Percentiles rank a stretch among this genome's conserved stretches.
Evolutionary conservation across 2,329 filamentous ascomycete species (phyloP).

Genomic region (Paraphaeosphaeria sporulosa): DNA sequence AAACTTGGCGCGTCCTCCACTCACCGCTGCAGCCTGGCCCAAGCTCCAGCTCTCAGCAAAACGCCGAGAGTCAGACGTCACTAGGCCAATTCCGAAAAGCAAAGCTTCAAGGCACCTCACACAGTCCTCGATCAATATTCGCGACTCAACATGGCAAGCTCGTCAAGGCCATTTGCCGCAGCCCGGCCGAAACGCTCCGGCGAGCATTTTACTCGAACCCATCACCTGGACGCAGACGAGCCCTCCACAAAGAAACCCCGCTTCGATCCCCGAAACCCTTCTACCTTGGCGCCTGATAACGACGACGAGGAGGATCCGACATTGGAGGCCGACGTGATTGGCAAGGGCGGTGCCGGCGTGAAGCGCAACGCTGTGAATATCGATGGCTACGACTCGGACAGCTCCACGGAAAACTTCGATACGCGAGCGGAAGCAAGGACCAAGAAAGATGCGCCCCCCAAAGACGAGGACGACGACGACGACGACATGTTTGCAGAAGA

Average conservation of each 20-base stretch:
- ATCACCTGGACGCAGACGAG: slow-evolving; percentile 67
- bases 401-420: slow-evolving; percentile 89
- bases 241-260: slow-evolving; percentile 77
- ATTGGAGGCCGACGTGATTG: slow-evolving; percentile 92
- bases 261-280: slow-evolving; percentile 95
- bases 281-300: slow-evolving; percentile 84
- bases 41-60: slow-evolving; percentile 21
- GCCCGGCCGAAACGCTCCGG: slow-evolving; percentile 83
- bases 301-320: slow-evolving; percentile 77
- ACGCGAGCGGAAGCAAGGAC: slow-evolving; percentile 69
- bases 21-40: slow-evolving; percentile 23
- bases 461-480: slow-evolving; percentile 61
- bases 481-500: slow-evolving; percentile 86
- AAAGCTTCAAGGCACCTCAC: neutral
- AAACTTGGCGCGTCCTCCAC: slow-evolving; percentile 16
- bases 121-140: slow-evolving; percentile 1
- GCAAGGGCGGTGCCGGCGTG: slow-evolving; percentile 72
- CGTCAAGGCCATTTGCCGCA: slow-evolving; percentile 50
- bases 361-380: slow-evolving; percentile 96
- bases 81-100: neutral
- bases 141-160: slow-evolving; percentile 36
- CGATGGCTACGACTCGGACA: slow-evolving; percentile 94
- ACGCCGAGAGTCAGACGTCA: neutral
- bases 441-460: slow-evolving; percentile 52
- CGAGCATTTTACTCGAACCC: slow-evolving; percentile 79